Percentiles rank a stretch among this genome's conserved stretches.
These are phyloP conservation scores for Lachancea sp. DNA, from an alignment of 805 yeast species.

Conservation along the genomic window DNA sequence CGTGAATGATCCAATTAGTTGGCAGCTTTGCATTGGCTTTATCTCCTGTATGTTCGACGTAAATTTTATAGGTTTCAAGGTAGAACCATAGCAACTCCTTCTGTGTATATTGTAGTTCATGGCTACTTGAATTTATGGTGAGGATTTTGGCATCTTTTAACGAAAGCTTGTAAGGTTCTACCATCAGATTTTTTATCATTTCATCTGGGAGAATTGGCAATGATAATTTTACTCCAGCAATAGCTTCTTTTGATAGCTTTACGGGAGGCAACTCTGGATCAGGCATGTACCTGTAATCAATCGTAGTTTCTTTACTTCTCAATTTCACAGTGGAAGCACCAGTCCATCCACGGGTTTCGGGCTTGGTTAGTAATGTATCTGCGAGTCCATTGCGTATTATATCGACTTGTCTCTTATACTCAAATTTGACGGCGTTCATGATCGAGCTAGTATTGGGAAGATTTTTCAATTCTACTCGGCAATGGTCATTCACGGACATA, in stretches of 20 bases:
- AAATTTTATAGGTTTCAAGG: slow-evolving; percentile 32
- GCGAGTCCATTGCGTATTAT: slow-evolving; percentile 38
- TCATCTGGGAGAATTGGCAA: slow-evolving; percentile 63
- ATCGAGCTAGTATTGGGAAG: slow-evolving; percentile 80
- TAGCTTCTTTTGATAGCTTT: slow-evolving; percentile 36
- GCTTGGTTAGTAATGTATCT: slow-evolving; percentile 22
- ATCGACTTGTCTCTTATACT: slow-evolving; percentile 61
- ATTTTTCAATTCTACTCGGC: slow-evolving; percentile 84
- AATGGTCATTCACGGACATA: slow-evolving; percentile 65
- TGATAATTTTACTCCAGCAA: slow-evolving; percentile 35
- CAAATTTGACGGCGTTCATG: slow-evolving; percentile 64
- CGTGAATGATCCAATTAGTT: slow-evolving; percentile 80
- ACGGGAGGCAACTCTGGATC: slow-evolving; percentile 81
- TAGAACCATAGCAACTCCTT: slow-evolving; percentile 48
- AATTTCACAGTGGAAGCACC: slow-evolving; percentile 61
- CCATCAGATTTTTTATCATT: slow-evolving; percentile 40
- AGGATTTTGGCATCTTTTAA: slow-evolving; percentile 72
- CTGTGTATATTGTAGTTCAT: slow-evolving; percentile 23
- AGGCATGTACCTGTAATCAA: slow-evolving; percentile 91
- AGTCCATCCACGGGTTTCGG: slow-evolving; percentile 90
- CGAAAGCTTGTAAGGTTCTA: slow-evolving; percentile 48
- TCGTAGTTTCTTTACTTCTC: slow-evolving; percentile 71
- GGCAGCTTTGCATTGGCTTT: slow-evolving; percentile 36
- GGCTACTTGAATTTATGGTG: slow-evolving; percentile 39
- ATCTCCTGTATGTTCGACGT: slow-evolving; percentile 27